phyloP scores from a whole-genome alignment of 805 yeast species.

The Saccharomycopsis vini region DNA sequence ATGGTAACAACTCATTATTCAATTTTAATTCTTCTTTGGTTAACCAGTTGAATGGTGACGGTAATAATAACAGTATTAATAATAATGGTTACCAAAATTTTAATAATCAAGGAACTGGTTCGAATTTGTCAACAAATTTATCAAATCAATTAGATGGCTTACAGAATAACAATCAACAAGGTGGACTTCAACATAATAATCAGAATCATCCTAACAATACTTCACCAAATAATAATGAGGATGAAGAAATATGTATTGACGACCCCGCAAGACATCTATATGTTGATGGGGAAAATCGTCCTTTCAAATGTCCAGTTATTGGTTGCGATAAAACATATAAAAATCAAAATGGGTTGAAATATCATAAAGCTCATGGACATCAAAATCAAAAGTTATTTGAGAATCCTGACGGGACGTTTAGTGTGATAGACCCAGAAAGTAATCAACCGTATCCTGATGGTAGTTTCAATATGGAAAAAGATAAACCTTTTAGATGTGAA shows the following conservation, averaged over 20 bases:
- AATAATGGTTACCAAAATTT: background rate
- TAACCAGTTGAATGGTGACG: background rate
- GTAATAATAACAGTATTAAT: conserved; percentile 1
- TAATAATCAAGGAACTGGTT: background rate
- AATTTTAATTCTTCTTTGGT: background rate
- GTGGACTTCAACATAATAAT: background rate
- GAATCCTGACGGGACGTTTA: conserved; percentile 87
- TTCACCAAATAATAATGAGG: conserved; percentile 23
- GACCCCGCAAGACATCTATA: conserved; percentile 94
- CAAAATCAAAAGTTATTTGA: conserved; percentile 88
- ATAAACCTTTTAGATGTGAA: conserved; percentile 96
- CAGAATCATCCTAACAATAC: background rate
- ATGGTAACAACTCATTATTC: conserved; percentile 1
- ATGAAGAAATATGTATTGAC: conserved; percentile 72
- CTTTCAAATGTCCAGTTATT: conserved; percentile 94
- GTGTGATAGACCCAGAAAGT: conserved; percentile 84
- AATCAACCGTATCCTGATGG: conserved; percentile 90
- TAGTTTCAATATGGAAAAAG: conserved; percentile 81
- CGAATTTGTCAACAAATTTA: background rate
- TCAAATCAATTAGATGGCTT: background rate
- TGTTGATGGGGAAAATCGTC: conserved; percentile 90
- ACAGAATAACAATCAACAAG: too few relatives aligned
- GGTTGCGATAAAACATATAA: conserved; percentile 97
- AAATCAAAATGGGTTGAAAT: conserved; percentile 94
- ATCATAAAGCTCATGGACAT: conserved; percentile 93